These are phyloP conservation scores for Epicoccum nigrum DNA, from an alignment of 2,329 filamentous ascomycete genomes.

Conservation along the genomic window DNA sequence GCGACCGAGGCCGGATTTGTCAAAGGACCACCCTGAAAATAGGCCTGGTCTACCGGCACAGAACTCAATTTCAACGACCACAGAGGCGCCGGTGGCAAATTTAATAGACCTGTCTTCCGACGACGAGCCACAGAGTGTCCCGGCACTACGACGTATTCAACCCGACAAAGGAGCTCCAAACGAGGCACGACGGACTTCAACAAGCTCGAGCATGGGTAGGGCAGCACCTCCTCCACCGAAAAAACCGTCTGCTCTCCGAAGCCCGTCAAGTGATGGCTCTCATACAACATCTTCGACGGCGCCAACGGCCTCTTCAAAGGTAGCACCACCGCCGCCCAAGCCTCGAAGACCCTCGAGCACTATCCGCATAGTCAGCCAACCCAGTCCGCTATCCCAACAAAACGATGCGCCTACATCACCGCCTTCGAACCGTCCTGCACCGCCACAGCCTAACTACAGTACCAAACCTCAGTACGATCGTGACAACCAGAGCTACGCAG, in stretches of 20 bases:
- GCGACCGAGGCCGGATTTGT: conserved; percentile 43
- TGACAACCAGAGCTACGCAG: conserved; percentile 45
- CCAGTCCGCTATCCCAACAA: conserved; percentile 39
- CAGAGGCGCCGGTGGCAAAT: conserved; percentile 42
- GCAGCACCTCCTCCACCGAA: conserved; percentile 40
- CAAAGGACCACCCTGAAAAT: conserved; percentile 39
- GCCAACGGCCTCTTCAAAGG: conserved; percentile 34
- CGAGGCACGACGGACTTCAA: conserved; percentile 1
- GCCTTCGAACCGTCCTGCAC: conserved; percentile 39
- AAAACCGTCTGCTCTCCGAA: conserved; percentile 49
- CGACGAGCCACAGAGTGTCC: conserved; percentile 34
- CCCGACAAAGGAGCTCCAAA: conserved; percentile 31
- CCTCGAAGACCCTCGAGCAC: conserved; percentile 38
- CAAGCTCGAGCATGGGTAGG: conserved; percentile 23
- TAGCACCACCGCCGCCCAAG: conserved; percentile 41
- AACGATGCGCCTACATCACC: conserved; percentile 29
- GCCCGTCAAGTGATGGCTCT: conserved; percentile 39
- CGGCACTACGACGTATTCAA: conserved; percentile 30
- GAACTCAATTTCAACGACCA: conserved; percentile 29
- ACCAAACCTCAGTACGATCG: conserved; percentile 28
- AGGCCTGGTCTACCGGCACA: conserved; percentile 48
- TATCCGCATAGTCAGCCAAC: conserved; percentile 21
- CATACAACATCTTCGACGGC: conserved; percentile 17
- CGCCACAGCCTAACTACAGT: conserved; percentile 35
- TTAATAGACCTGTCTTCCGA: conserved; percentile 58